Conservation (phyloP, 2,329 filamentous ascomycete genomes). For the Fusarium odoratissimum region DNA sequence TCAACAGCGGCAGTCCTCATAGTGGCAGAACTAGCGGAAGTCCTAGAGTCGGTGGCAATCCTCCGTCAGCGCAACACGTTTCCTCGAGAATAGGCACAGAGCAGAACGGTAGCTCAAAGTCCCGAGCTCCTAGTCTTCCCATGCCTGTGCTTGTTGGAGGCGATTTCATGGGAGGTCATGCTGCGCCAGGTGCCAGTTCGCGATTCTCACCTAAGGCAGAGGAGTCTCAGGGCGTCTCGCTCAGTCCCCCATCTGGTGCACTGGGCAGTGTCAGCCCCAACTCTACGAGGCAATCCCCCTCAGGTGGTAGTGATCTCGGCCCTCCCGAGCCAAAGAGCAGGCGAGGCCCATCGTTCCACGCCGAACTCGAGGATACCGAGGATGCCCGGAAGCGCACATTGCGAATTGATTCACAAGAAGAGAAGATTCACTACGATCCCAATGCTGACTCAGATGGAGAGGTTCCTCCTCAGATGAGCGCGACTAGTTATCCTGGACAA, state of each 20-base stretch:
- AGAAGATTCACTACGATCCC: conserved; percentile 62
- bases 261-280: conserved; percentile 25
- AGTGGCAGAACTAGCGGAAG: conserved; percentile 18
- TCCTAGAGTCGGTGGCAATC: conserved; percentile 1
- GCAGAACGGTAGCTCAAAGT: conserved; percentile 16
- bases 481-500: conserved; percentile 76
- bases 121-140: conserved; percentile 1
- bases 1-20: conserved; percentile 23
- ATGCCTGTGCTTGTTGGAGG: conserved; percentile 8
- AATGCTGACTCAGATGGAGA: conserved; percentile 50
- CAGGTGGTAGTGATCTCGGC: conserved; percentile 15
- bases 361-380: conserved; percentile 56
- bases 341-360: conserved; percentile 38
- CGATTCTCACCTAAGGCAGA: neutral
- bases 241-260: conserved; percentile 29
- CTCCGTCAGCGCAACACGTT: conserved; percentile 5
- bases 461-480: conserved; percentile 67
- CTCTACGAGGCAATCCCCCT: conserved; percentile 18
- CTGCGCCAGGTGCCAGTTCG: neutral
- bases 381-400: conserved; percentile 59
- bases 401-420: conserved; percentile 60
- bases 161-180: conserved; percentile 1
- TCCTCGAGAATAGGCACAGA: conserved; percentile 1
- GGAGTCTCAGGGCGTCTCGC: conserved; percentile 26
- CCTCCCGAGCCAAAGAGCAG: conserved; percentile 5